These are phyloP conservation scores for Peniophora sp. DNA, from an alignment of 1,284 basidiomycete genomes.

Conservation along the genomic window DNA sequence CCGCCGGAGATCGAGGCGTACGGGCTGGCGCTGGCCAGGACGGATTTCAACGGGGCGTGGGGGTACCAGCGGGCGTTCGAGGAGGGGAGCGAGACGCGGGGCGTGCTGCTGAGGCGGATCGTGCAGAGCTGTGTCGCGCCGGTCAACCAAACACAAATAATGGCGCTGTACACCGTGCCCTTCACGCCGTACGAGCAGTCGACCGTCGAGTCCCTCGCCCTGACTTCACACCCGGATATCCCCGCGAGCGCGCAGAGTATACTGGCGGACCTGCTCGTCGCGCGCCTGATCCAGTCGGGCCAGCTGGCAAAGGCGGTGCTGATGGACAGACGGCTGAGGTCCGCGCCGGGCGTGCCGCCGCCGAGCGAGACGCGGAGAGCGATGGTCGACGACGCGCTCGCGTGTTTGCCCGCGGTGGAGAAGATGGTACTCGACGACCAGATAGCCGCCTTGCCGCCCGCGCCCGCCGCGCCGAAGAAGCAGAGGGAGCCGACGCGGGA, in stretches of 20 bases:
- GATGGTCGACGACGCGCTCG: conserved; percentile 63
- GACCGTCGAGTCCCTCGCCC: conserved; percentile 46
- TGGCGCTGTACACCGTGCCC: conserved; percentile 38
- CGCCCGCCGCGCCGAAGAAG: neutral
- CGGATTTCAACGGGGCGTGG: conserved; percentile 64
- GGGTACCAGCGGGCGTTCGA: conserved; percentile 60
- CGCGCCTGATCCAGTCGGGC: conserved; percentile 71
- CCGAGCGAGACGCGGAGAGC: conserved; percentile 43
- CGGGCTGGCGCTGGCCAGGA: conserved; percentile 53
- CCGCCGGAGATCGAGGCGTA: conserved; percentile 64
- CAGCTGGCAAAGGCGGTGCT: conserved; percentile 67
- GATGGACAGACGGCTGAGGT: conserved; percentile 59
- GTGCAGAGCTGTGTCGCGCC: conserved; percentile 58
- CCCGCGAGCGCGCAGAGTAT: conserved; percentile 43
- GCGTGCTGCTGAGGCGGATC: conserved; percentile 50
- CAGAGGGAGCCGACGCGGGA: conserved; percentile 15
- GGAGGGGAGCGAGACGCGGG: conserved; percentile 43
- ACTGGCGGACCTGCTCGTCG: conserved; percentile 75
- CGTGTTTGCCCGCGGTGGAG: conserved; percentile 52
- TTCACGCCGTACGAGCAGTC: conserved; percentile 47
- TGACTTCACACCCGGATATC: conserved; percentile 39
- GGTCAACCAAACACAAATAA: conserved; percentile 50
- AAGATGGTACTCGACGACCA: conserved; percentile 44
- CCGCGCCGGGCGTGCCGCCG: conserved; percentile 15
- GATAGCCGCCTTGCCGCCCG: conserved; percentile 25